phyloP scores from a whole-genome alignment of 2,329 filamentous ascomycete genomes.

The Fusarium odoratissimum region DNA sequence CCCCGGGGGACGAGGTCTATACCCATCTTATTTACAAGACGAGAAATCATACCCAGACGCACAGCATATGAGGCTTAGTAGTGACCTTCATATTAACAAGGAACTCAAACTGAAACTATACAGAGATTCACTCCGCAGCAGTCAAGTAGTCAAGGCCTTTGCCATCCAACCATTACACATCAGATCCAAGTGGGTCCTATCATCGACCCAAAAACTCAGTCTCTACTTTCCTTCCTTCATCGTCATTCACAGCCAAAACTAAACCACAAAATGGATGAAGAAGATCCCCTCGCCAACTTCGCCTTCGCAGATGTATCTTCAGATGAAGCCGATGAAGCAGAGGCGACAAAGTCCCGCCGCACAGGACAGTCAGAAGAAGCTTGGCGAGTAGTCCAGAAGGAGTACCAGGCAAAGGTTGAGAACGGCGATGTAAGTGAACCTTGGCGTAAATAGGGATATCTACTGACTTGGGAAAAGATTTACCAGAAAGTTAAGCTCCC shows the following conservation, averaged over 20 bases:
- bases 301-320: slow-evolving; percentile 50
- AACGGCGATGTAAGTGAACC: slow-evolving; percentile 61
- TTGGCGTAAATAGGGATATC: not conserved
- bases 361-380: slow-evolving; percentile 62
- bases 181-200: slow-evolving; percentile 33
- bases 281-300: slow-evolving; percentile 48
- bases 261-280: slow-evolving; percentile 45
- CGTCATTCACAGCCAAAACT: not conserved
- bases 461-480: slow-evolving; percentile 51
- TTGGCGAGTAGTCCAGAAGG: slow-evolving; percentile 59
- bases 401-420: slow-evolving; percentile 62
- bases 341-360: slow-evolving; percentile 47
- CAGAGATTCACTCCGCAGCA: not conserved
- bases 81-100: not conserved
- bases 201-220: slow-evolving; percentile 27
- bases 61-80: not conserved
- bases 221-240: not conserved
- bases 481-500: slow-evolving; percentile 57
- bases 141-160: not conserved
- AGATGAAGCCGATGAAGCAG: slow-evolving; percentile 50
- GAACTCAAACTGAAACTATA: not conserved
- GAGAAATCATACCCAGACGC: not conserved
- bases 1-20: not conserved
- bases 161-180: slow-evolving; percentile 17
- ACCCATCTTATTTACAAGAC: not conserved